Base-by-base conservation (phyloP, 1,139 yeast species). In the Hansenula sp. region DNA sequence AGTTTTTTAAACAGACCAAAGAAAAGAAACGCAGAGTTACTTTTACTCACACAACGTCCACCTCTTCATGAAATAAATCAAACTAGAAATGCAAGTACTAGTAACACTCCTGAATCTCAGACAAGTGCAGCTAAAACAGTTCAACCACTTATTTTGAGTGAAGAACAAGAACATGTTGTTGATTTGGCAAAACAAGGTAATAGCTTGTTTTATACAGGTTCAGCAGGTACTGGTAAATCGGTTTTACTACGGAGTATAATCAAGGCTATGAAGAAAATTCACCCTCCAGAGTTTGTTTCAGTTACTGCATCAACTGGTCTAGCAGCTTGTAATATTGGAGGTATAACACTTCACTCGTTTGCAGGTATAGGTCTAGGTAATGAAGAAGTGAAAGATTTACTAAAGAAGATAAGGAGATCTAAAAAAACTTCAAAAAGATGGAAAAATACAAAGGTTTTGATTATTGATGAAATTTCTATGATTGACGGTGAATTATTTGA, bases 211-310 rank as follows among this genome's bases (percentile, higher is more conserved):
- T 89, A 85, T 55, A 89, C 97, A 0, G 97, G 97, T 31, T 86
- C 96, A 31, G 97, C 97, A 0, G 97, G 97, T 55, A 89, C 97
- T 1, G 97, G 97, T 55, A 89, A 89, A 59, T 87, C 96, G 2
- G 81, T 89, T 6, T 67, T 86, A 17, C 66, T 94, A 37, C 71
- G 82, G 44, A 75, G 82, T 22, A 72, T 92, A 32, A 90, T 92
- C 40, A 73, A 77, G 47, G 69, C 74, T 0, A 64, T 92, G 42
- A 71, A 69, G 44, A 43, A 50, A 1, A 70, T 66, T 40, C 69
- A 79, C 54, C 69, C 71, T 1, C 57, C 56, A 3, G 75, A 76
- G 1, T 57, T 68, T 13, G 89, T 89, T 1, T 94, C 88, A 0
- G 87, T 88, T 2, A 88, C 96, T 0, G 97, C 97, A 0, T 83